phyloP scores from a whole-genome alignment of 208 protist species.

The Acanthamoeba royreba region DNA sequence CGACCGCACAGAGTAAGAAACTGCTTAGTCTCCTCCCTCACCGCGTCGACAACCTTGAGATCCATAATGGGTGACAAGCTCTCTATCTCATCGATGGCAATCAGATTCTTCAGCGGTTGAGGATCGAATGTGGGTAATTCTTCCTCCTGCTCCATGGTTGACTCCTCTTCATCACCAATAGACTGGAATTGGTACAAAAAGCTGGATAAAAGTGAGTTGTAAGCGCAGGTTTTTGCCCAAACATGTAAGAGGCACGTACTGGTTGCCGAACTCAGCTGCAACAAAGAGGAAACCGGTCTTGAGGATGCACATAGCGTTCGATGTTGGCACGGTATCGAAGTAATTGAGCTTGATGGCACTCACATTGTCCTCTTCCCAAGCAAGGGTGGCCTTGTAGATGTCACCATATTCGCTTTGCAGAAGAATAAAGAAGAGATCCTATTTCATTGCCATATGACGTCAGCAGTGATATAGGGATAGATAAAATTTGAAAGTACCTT shows the following conservation, averaged over 20 bases:
- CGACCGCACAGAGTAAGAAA: slow-evolving; percentile 84
- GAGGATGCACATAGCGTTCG: slow-evolving; percentile 89
- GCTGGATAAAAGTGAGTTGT: neutral
- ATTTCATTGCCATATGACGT: neutral
- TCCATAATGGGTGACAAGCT: slow-evolving; percentile 84
- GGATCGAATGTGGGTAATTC: slow-evolving; percentile 58
- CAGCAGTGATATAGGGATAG: neutral
- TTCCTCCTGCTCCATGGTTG: slow-evolving; percentile 28
- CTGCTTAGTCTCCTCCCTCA: slow-evolving; percentile 76
- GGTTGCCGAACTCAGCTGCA: slow-evolving; percentile 93
- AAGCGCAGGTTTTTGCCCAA: neutral
- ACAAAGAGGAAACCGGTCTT: slow-evolving; percentile 94
- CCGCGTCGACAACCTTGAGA: slow-evolving; percentile 74
- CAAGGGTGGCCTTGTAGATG: slow-evolving; percentile 93
- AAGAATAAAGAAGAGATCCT: slow-evolving; percentile 91
- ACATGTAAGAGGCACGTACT: slow-evolving; percentile 70
- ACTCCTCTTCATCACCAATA: slow-evolving; percentile 79
- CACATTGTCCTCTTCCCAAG: slow-evolving; percentile 82
- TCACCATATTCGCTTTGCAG: slow-evolving; percentile 97
- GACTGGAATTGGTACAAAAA: slow-evolving; percentile 87
- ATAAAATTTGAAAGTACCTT: slow-evolving; percentile 51
- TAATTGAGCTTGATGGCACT: slow-evolving; percentile 87
- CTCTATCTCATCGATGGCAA: slow-evolving; percentile 78
- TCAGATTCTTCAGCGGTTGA: slow-evolving; percentile 79
- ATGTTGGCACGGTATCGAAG: slow-evolving; percentile 96